phyloP scores from a whole-genome alignment of 306 rosid species.

The Cucumis melo region DNA sequence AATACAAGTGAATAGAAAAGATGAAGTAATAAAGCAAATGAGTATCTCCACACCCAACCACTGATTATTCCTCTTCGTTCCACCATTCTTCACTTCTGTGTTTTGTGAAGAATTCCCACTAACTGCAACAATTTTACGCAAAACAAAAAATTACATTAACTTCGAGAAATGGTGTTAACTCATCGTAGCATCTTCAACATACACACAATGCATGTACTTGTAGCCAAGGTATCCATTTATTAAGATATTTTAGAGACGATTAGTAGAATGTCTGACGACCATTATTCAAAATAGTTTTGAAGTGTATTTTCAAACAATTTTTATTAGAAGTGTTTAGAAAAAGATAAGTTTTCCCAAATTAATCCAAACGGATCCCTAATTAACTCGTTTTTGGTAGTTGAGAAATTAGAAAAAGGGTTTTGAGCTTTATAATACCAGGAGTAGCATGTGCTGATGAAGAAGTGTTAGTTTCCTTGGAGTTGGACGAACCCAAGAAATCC shows the following conservation, averaged over 20 bases:
- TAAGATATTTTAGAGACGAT: no score
- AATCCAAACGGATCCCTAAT: no score
- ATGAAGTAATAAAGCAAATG: constrained; percentile 11
- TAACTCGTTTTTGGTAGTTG: no score
- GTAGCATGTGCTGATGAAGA: constrained; percentile 12
- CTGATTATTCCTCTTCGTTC: constrained; percentile 21
- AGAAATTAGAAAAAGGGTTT: no score
- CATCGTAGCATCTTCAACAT: no score
- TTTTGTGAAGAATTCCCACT: constrained; percentile 11
- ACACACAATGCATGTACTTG: not conserved
- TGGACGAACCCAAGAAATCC: constrained; percentile 24
- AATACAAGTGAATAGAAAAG: not conserved
- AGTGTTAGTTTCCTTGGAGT: not conserved
- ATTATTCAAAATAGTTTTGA: no score
- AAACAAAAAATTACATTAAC: not conserved
- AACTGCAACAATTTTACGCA: not conserved
- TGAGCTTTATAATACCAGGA: constrained; percentile 12
- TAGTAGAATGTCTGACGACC: no score
- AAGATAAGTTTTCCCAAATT: no score
- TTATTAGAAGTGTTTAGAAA: no score
- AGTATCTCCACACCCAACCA: constrained; percentile 17
- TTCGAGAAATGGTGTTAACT: no score
- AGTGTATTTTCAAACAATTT: no score
- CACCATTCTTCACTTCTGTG: constrained; percentile 21
- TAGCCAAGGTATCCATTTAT: not conserved